These are phyloP conservation scores for Claviceps fusiformis DNA, from an alignment of 2,329 filamentous ascomycete genomes.

Conservation along the genomic window DNA sequence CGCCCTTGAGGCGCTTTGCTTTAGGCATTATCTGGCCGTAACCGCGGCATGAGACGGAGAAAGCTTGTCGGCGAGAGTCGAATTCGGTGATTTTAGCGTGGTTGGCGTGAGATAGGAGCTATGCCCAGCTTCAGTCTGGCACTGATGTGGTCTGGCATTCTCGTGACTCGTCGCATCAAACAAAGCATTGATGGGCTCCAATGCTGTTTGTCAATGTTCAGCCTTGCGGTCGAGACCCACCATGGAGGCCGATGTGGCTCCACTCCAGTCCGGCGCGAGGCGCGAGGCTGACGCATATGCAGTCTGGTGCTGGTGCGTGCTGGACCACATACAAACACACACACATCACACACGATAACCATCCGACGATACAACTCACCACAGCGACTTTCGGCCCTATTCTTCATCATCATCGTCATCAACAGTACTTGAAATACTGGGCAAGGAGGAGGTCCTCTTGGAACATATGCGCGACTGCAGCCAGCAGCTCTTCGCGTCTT, in stretches of 20 bases:
- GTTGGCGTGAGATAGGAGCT: constrained; percentile 1
- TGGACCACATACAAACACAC: background rate
- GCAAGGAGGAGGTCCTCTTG: background rate
- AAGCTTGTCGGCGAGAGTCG: background rate
- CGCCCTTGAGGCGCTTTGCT: constrained; percentile 45
- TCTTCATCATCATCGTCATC: background rate
- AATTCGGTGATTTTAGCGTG: background rate
- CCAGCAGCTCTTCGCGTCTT: background rate
- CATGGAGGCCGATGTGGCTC: too few relatives aligned
- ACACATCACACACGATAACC: background rate
- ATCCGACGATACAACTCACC: background rate
- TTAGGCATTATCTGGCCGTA: constrained; percentile 33
- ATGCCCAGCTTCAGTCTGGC: too few relatives aligned
- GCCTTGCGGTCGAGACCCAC: background rate
- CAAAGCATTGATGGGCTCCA: too few relatives aligned
- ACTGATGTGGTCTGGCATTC: too few relatives aligned
- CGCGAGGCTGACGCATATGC: too few relatives aligned
- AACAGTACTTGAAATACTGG: background rate
- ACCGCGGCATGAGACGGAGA: constrained; percentile 2
- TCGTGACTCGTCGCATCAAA: too few relatives aligned
- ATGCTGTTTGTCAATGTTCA: too few relatives aligned
- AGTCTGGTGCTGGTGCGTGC: background rate
- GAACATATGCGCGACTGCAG: background rate
- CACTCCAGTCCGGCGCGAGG: too few relatives aligned
- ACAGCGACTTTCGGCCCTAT: background rate